Evolutionary conservation across 164 flowering plant genomes (phyloP), one percentile per base, ranked within the genome.

Genomic region (Kalanchoe fedtschenkoi): DNA sequence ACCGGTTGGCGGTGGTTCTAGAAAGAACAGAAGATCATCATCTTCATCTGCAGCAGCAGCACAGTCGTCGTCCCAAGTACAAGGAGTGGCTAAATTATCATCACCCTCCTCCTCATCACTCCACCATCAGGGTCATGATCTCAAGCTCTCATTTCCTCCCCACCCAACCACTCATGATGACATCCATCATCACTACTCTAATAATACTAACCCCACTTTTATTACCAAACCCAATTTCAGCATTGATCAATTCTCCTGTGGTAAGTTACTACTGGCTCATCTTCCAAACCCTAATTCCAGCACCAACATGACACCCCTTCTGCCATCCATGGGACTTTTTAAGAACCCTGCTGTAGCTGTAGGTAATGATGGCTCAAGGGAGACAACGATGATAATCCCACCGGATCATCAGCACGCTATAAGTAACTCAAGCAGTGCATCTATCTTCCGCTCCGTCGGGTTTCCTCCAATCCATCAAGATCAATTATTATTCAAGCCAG

Each of bases 61-160:
- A 32, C 56, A 51, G 32, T n/a, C n/a, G n/a, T n/a, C n/a, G n/a
- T 30, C 56, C 56, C 56, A 51, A 26, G 56, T 32, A 51, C 56
- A 51, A 51, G 56, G 17, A 51, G 17, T 9, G 26, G 32, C 32
- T 51, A 26, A 51, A 15, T 51, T 54, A 24, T 64, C 21, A 34
- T 42, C 67, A 57, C 14, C 60, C 75, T 30, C 62, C 71, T 26
- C 33, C 74, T 58, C 82, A 76, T 67, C 80, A 78, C 81, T 80
- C 85, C 70, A 82, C 77, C 77, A 75, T 62, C 73, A 76, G 56
- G 77, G 80, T 22, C 91, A 83, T 38, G 92, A 86, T 71, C 86
- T 89, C n/a, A 84, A 86, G 75, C 70, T 86, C 38, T 81, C 83
- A 15, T 83, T 76, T 75, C 80, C 76, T 41, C 70, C 82, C 37